Conservation (phyloP, 2,329 filamentous ascomycete genomes). For the Aspergillus proliferans region DNA sequence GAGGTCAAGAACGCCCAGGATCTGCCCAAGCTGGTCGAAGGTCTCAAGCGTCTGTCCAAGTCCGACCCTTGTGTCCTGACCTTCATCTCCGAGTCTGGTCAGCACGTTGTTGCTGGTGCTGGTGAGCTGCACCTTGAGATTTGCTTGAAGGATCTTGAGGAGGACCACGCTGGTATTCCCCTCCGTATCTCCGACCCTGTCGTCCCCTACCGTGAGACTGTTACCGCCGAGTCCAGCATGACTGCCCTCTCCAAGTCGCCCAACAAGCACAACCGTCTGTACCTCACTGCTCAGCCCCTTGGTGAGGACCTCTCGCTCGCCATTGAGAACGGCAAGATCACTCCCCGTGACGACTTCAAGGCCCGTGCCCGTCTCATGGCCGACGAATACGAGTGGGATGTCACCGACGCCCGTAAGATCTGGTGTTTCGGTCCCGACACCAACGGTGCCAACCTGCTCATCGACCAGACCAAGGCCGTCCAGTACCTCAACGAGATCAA, state of each 20-base stretch:
- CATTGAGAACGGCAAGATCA: conserved; percentile 89
- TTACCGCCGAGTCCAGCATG: conserved; percentile 77
- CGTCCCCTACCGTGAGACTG: conserved; percentile 97
- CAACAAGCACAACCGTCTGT: conserved; percentile 99
- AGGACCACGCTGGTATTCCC: conserved; percentile 98
- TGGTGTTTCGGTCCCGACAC: conserved; percentile 99
- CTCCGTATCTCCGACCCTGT: conserved; percentile 97
- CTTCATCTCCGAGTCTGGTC: conserved; percentile 81
- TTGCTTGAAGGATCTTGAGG: conserved; percentile 99
- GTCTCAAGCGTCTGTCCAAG: conserved; percentile 99
- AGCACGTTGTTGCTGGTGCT: conserved; percentile 98
- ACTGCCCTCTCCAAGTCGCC: conserved; percentile 98
- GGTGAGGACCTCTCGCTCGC: conserved; percentile 84
- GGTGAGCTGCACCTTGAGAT: conserved; percentile 99
- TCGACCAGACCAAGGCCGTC: conserved; percentile 99
- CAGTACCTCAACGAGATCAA: conserved; percentile 99
- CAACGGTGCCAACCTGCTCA: conserved; percentile 93
- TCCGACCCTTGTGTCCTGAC: conserved; percentile 98
- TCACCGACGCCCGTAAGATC: conserved; percentile 99
- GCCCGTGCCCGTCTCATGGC: conserved; percentile 89
- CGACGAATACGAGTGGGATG: conserved; percentile 97
- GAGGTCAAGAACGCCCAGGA: conserved; percentile 99
- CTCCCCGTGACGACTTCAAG: conserved; percentile 98
- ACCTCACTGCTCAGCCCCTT: conserved; percentile 86
- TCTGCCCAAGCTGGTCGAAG: conserved; percentile 98